These are phyloP conservation scores for Ceratocystis harringtonii DNA, from an alignment of 2,329 filamentous ascomycete species.

Conservation along the genomic window DNA sequence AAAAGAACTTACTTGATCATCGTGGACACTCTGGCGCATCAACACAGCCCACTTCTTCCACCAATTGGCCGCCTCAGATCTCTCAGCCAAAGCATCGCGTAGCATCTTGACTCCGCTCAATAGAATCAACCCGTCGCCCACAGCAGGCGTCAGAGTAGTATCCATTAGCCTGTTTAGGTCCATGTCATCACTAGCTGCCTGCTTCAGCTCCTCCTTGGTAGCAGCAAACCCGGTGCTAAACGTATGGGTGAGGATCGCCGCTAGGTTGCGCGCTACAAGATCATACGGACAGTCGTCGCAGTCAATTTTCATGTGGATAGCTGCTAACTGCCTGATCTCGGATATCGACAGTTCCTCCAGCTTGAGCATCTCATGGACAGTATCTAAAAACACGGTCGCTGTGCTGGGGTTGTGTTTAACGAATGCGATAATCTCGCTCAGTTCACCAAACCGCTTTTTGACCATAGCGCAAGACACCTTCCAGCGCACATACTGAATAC, in stretches of 20 bases:
- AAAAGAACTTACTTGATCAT: constrained; percentile 31
- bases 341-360: constrained; percentile 7
- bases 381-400: constrained; percentile 9
- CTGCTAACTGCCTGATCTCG: constrained; percentile 8
- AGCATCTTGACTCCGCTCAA: constrained; percentile 16
- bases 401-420: constrained; percentile 12
- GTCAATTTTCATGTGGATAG: neutral
- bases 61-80: neutral
- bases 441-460: neutral
- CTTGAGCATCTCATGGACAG: constrained; percentile 9
- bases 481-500: constrained; percentile 16
- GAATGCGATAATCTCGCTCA: neutral
- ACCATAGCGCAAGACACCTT: constrained; percentile 6
- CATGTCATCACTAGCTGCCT: constrained; percentile 3
- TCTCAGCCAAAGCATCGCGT: constrained; percentile 8
- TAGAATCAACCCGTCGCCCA: constrained; percentile 11
- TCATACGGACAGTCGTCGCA: constrained; percentile 13
- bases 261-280: constrained; percentile 12
- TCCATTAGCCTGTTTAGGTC: constrained; percentile 9
- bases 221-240: constrained; percentile 11
- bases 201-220: constrained; percentile 1
- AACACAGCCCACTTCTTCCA: constrained; percentile 34
- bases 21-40: constrained; percentile 33
- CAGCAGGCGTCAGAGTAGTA: constrained; percentile 10
- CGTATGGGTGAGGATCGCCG: constrained; percentile 12